Base-by-base conservation (phyloP, 805 yeast genomes). In the Candida michaelii region DNA sequence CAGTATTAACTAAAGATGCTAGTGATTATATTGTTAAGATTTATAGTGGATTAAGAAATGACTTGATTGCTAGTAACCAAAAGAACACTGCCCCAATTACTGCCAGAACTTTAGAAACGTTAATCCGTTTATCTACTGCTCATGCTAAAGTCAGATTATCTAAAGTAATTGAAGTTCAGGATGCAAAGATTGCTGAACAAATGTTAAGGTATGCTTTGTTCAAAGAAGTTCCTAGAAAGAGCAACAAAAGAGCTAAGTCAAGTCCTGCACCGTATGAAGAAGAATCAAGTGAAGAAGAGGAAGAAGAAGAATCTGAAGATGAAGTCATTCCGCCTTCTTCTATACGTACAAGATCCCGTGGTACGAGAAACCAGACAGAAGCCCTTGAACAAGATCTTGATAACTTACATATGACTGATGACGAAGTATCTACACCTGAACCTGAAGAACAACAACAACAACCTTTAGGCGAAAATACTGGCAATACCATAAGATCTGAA, bases 41-140 rank as follows among this genome's bases (percentile, higher is more conserved):
- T 13, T 93, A 91, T 60, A 71, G 96, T 2, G 80, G 82, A 10
- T 73, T 93, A 50, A 79, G 99, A 69, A 90, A 89, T 60, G 86
- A 84, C 49, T 76, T 75, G 42, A 67, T 74, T 40, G 76, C 74
- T 30, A 71, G 65, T 46, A 84, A 82, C 56, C 85, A 82, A 51
- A 78, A 85, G 40, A 77, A 82, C 57, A 90, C 97, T 0, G 84
- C 96, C 1, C 98, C 99, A 27, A 87, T 91, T 51, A 91, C 99
- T 1, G 96, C 98, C n/a, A 86, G 99, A 81, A 93, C 98, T 4
- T 73, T 91, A 53, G 99, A 91, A 65, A 91, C 99, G 0, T 73
- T 91, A 51, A 91, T 91, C 62, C 95, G 99, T 73, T 71, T 91
- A 46, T 75, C 97, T 0, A 87, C 97, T 1, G 98, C 99, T 0